Evolutionary conservation across 768 basidiomycete genomes (phyloP).

Genomic region (Hygrophorus pudorinus): DNA sequence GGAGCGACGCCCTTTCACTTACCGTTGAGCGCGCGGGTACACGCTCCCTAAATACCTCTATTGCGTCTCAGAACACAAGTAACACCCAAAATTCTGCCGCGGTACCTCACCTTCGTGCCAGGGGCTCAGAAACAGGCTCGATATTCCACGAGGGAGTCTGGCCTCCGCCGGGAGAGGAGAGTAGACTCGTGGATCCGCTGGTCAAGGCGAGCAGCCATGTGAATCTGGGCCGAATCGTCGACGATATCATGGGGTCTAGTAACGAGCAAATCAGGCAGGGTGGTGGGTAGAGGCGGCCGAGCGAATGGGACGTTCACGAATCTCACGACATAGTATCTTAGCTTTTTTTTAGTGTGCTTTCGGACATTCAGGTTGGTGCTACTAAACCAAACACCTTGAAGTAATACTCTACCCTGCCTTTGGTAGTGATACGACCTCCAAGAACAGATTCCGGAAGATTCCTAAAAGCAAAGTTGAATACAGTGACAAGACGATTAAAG

Average conservation of each 20-base stretch:
- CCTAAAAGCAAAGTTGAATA: conserved; percentile 10
- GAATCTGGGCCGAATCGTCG: conserved; percentile 31
- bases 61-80: background rate
- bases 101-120: conserved; percentile 24
- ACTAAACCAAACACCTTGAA: conserved; percentile 11
- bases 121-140: conserved; percentile 34
- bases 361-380: too few relatives aligned
- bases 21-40: background rate
- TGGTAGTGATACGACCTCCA: conserved; percentile 8
- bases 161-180: conserved; percentile 27
- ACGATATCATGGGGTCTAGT: conserved; percentile 35
- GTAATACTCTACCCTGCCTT: conserved; percentile 11
- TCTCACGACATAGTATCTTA: too few relatives aligned
- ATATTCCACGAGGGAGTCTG: conserved; percentile 37
- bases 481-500: conserved; percentile 12
- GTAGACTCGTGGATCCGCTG: conserved; percentile 30
- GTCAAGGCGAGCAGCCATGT: conserved; percentile 18
- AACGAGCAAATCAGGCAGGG: too few relatives aligned
- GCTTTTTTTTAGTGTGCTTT: too few relatives aligned
- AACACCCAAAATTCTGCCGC: background rate
- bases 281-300: too few relatives aligned
- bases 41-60: background rate
- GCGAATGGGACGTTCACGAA: too few relatives aligned
- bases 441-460: conserved; percentile 13
- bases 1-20: background rate